Conservation (phyloP, 192 early-diverging fungal genomes). For the Umbelopsis ramanniana region DNA sequence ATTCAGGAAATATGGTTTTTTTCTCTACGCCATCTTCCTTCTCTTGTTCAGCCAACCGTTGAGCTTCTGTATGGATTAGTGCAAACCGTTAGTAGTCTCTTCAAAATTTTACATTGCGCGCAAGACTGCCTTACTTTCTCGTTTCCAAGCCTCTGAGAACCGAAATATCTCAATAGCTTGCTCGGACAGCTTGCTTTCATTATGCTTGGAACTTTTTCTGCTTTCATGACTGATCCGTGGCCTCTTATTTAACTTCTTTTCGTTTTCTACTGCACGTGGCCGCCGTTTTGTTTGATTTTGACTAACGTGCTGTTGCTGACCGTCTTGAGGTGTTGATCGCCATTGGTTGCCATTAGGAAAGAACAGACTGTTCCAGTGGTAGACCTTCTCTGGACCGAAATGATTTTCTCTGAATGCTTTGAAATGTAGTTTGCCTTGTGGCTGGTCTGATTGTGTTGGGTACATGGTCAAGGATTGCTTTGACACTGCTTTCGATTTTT, state of each 20-base stretch:
- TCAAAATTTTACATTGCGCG: background rate
- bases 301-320: background rate
- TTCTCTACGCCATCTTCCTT: background rate
- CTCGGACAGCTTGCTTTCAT: constrained; percentile 14
- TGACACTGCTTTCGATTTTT: background rate
- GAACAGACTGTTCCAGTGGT: constrained; percentile 19
- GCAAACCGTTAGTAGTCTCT: background rate
- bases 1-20: constrained; percentile 7
- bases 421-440: constrained; percentile 21
- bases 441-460: background rate
- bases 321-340: background rate
- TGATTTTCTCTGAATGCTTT: constrained; percentile 29
- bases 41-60: background rate
- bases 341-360: background rate
- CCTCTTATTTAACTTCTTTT: constrained; percentile 3
- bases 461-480: background rate
- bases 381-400: constrained; percentile 25
- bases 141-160: constrained; percentile 36
- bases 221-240: background rate
- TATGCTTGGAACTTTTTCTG: background rate
- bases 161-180: constrained; percentile 34
- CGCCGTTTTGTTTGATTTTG: too few relatives aligned
- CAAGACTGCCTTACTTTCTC: constrained; percentile 17
- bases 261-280: background rate
- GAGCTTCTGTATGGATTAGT: background rate